These are phyloP conservation scores for Pilasporangium apinafurcum DNA, from an alignment of 352 stramenopile species.

Conservation along the genomic window DNA sequence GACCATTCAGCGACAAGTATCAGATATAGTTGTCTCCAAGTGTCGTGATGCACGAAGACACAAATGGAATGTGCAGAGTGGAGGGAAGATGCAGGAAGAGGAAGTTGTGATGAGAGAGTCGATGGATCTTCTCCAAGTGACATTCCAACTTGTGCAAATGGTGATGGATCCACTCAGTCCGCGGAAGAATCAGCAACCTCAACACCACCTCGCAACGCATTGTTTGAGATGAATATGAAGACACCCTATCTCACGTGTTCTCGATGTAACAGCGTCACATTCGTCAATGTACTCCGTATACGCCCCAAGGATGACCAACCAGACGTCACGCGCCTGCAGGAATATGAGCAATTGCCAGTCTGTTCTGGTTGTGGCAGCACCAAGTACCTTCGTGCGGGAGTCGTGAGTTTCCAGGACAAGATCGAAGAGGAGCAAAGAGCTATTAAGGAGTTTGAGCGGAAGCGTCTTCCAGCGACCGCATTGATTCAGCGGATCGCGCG, in stretches of 20 bases:
- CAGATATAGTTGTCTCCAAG: neutral
- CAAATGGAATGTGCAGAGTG: no score
- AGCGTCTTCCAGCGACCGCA: conserved; percentile 36
- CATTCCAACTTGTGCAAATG: no score
- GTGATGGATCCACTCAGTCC: neutral
- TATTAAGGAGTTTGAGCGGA: conserved; percentile 62
- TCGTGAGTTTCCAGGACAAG: conserved; percentile 73
- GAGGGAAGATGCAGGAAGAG: no score
- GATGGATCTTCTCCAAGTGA: no score
- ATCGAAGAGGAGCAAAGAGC: conserved; percentile 56
- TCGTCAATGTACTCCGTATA: conserved; percentile 58
- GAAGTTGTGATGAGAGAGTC: no score
- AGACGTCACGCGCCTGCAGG: conserved; percentile 8
- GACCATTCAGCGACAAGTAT: neutral
- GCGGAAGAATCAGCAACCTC: neutral
- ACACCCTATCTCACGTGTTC: conserved; percentile 76
- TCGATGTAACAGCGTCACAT: conserved; percentile 71
- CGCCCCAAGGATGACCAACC: conserved; percentile 5
- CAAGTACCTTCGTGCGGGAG: conserved; percentile 57
- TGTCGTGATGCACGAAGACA: neutral
- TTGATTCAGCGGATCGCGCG: conserved; percentile 57
- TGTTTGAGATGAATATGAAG: conserved; percentile 9
- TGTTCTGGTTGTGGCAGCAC: conserved; percentile 64
- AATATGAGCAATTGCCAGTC: conserved; percentile 54
- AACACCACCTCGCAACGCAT: conserved; percentile 1